phyloP scores from a whole-genome alignment of 1,284 basidiomycete genomes.

The Irpex rosettiformis region DNA sequence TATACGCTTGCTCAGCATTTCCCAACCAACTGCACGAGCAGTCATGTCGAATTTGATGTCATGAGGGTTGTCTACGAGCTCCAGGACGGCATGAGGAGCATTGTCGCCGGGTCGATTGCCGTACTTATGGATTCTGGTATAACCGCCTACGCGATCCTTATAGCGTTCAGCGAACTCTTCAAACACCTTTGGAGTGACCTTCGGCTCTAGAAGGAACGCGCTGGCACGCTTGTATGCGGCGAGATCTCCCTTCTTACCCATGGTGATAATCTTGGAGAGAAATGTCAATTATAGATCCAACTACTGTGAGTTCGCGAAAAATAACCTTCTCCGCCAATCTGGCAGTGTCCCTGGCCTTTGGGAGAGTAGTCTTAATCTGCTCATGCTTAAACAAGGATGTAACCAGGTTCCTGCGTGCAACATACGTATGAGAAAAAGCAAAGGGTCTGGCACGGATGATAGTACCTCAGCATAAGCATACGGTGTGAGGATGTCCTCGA shows the following conservation, averaged over 20 bases:
- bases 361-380: conserved; percentile 93
- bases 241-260: conserved; percentile 79
- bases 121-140: conserved; percentile 91
- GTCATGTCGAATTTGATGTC: conserved; percentile 88
- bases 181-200: conserved; percentile 80
- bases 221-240: conserved; percentile 64
- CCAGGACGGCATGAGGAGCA: conserved; percentile 88
- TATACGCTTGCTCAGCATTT: conserved; percentile 58
- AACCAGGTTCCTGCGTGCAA: conserved; percentile 83
- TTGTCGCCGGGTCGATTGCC: conserved; percentile 91
- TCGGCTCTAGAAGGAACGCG: conserved; percentile 72
- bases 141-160: conserved; percentile 83
- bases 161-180: conserved; percentile 81
- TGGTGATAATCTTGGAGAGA: conserved; percentile 71
- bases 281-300: too few relatives aligned
- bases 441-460: background rate
- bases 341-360: conserved; percentile 93
- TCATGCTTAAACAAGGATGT: conserved; percentile 95
- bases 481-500: conserved; percentile 85
- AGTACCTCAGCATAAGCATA: conserved; percentile 82
- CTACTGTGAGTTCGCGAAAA: too few relatives aligned
- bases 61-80: conserved; percentile 90
- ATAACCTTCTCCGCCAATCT: conserved; percentile 95
- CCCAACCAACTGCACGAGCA: conserved; percentile 80
- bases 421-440: background rate